Evolutionary conservation across 2,329 filamentous ascomycete species (phyloP), one percentile per base, ranked within the genome.

Genomic region (Aspergillus ustus): DNA sequence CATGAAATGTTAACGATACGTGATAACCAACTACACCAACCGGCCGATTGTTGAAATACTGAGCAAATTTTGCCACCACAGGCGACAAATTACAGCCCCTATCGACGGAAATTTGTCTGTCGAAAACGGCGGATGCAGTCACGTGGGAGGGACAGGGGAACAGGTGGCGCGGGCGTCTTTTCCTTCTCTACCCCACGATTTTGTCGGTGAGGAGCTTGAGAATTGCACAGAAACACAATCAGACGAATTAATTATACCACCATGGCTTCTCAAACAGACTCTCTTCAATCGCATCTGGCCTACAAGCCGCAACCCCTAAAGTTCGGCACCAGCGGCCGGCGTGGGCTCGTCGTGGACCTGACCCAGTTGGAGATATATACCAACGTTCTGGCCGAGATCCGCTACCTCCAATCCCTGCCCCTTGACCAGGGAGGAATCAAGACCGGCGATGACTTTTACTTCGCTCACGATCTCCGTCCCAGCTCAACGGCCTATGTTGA

Each of bases 301-400:
- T 74, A 74, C 46, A 55, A 65, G 61, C 71, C 71, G 4, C 67
- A 71, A 44, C 53, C 63, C 53, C 68, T 75, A 40, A 73, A 74
- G 66, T 75, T 75, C 45, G 73, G 73, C 59, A 75, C 73, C 50
- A 75, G 73, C 53, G 73, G 73, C 64, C 73, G 73, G 31, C 72
- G 72, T 43, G 72, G 71, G 52, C 52, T 68, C 57, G 71, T 75
- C 50, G 54, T 75, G 45, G 63, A 74, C 64, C 62, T 75, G 60
- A 75, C 72, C 22, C 72, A 75, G 57, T 65, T 75, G 11, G 73
- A 75, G 57, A 73, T 75, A 55, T 75, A 75, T 59, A 75, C 66
- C 31, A 75, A 75, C 46, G 72, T 74, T n/a, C 52, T 65, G 51
- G 73, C 70, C 28, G 72, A 75, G 62, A 67, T 75, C 52, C 66